Conservation (phyloP, 1,139 yeast genomes). For the Zygosaccharomyces pseudobailii region DNA sequence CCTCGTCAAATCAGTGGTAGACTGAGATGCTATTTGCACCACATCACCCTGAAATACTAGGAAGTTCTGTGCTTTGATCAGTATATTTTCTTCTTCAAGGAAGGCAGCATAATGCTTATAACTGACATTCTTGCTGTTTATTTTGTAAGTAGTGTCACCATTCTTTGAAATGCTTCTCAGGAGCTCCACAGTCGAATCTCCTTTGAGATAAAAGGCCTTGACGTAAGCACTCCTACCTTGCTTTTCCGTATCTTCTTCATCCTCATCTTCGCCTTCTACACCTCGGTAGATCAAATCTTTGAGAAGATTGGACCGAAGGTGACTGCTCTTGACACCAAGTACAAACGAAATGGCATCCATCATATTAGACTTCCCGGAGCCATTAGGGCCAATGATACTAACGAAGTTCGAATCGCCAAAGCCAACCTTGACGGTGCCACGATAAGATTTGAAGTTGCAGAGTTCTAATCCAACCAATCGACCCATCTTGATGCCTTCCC, state of each 20-base stretch:
- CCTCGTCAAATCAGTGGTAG: slow-evolving; percentile 67
- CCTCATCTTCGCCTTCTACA: slow-evolving; percentile 31
- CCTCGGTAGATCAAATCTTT: slow-evolving; percentile 82
- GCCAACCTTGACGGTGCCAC: slow-evolving; percentile 70
- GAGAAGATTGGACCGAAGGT: slow-evolving; percentile 68
- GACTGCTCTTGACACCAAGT: slow-evolving; percentile 74
- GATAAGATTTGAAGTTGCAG: slow-evolving; percentile 84
- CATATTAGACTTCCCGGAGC: slow-evolving; percentile 95
- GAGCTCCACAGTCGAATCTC: slow-evolving; percentile 40
- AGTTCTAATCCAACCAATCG: slow-evolving; percentile 70
- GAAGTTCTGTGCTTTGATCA: slow-evolving; percentile 86
- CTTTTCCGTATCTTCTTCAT: slow-evolving; percentile 20
- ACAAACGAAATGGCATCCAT: slow-evolving; percentile 98
- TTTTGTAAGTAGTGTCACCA: slow-evolving; percentile 66
- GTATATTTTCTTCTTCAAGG: slow-evolving; percentile 74
- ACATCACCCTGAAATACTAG: slow-evolving; percentile 96
- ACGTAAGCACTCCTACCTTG: slow-evolving; percentile 67
- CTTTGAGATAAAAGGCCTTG: slow-evolving; percentile 68
- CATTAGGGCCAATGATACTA: slow-evolving; percentile 95
- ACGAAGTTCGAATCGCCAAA: slow-evolving; percentile 82
- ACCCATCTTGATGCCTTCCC: slow-evolving; percentile 50
- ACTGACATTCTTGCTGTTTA: slow-evolving; percentile 59
- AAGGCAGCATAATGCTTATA: slow-evolving; percentile 61
- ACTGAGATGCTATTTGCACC: slow-evolving; percentile 87
- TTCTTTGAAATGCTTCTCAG: slow-evolving; percentile 46